These are phyloP conservation scores for Sordariomycetes sp. DNA, from an alignment of 2,329 filamentous ascomycete genomes.

Conservation along the genomic window DNA sequence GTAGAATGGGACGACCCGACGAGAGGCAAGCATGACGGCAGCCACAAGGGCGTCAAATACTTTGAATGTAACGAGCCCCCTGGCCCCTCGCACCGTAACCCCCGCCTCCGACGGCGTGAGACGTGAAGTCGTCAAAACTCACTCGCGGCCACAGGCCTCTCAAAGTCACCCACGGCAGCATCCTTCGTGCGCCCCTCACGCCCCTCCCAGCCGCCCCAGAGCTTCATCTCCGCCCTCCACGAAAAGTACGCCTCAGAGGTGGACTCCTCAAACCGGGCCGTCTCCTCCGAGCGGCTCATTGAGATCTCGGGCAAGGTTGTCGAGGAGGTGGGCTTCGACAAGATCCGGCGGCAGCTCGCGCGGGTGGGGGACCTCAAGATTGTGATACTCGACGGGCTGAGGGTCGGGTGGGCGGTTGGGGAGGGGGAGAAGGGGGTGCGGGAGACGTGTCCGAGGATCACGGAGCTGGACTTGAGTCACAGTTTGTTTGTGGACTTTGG, in stretches of 20 bases:
- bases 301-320: slow-evolving; percentile 68
- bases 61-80: slow-evolving; percentile 53
- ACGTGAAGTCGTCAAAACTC: no score
- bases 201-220: slow-evolving; percentile 50
- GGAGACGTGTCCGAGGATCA: slow-evolving; percentile 50
- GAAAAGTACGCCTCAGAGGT: slow-evolving; percentile 68
- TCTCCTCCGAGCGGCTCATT: slow-evolving; percentile 31
- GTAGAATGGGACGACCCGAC: slow-evolving; percentile 90
- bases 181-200: slow-evolving; percentile 79
- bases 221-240: slow-evolving; percentile 67
- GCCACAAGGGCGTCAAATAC: slow-evolving; percentile 65
- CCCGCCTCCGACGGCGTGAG: background rate
- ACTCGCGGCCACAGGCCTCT: slow-evolving; percentile 31
- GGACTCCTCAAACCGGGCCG: slow-evolving; percentile 5
- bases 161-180: slow-evolving; percentile 54
- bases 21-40: slow-evolving; percentile 83
- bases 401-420: slow-evolving; percentile 31
- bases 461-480: slow-evolving; percentile 72
- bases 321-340: slow-evolving; percentile 91
- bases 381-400: slow-evolving; percentile 68
- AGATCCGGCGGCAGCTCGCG: slow-evolving; percentile 70
- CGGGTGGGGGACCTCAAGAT: slow-evolving; percentile 65
- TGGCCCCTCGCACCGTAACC: background rate
- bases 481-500: slow-evolving; percentile 62
- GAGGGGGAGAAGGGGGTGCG: slow-evolving; percentile 20